phyloP scores from a whole-genome alignment of 768 basidiomycete species.

The Tephrocybe sp. region DNA sequence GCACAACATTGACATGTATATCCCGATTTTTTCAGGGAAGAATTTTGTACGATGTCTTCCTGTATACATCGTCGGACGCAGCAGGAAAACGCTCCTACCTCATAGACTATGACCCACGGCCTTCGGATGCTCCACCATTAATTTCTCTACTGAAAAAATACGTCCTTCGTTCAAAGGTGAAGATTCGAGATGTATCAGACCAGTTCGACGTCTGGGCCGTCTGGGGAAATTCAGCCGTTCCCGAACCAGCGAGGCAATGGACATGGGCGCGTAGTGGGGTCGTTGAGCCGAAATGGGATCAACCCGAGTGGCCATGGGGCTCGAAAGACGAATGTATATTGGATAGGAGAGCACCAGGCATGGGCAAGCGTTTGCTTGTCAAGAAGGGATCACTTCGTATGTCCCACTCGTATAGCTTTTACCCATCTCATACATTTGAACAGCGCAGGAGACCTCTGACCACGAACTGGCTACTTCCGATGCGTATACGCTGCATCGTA shows the following conservation, averaged over 20 bases:
- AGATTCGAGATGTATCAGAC: slow-evolving; percentile 71
- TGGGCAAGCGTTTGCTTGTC: slow-evolving; percentile 75
- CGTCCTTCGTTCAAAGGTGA: slow-evolving; percentile 86
- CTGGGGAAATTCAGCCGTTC: slow-evolving; percentile 50
- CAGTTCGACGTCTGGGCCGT: slow-evolving; percentile 81
- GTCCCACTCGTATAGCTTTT: slow-evolving; percentile 27
- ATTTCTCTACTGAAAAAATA: slow-evolving; percentile 76
- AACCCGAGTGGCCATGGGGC: slow-evolving; percentile 58
- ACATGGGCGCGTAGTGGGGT: slow-evolving; percentile 66
- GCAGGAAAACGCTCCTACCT: slow-evolving; percentile 54
- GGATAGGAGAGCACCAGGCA: slow-evolving; percentile 70
- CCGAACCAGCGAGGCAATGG: slow-evolving; percentile 38
- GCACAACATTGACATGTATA: slow-evolving; percentile 9
- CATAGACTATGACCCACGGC: slow-evolving; percentile 66
- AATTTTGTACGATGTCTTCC: slow-evolving; percentile 84
- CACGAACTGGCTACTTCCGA: slow-evolving; percentile 53
- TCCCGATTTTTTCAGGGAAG: slow-evolving; percentile 59
- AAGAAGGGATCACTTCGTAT: slow-evolving; percentile 71
- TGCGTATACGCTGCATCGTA: slow-evolving; percentile 75
- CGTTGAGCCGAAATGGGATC: slow-evolving; percentile 73
- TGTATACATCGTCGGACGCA: slow-evolving; percentile 57
- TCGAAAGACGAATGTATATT: slow-evolving; percentile 44
- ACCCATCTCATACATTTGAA: background rate
- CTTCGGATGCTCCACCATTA: slow-evolving; percentile 59
- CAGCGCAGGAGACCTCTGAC: slow-evolving; percentile 53